These are phyloP conservation scores for Phyllosticta capitalensis DNA, from an alignment of 2,329 filamentous ascomycete species.

Conservation along the genomic window DNA sequence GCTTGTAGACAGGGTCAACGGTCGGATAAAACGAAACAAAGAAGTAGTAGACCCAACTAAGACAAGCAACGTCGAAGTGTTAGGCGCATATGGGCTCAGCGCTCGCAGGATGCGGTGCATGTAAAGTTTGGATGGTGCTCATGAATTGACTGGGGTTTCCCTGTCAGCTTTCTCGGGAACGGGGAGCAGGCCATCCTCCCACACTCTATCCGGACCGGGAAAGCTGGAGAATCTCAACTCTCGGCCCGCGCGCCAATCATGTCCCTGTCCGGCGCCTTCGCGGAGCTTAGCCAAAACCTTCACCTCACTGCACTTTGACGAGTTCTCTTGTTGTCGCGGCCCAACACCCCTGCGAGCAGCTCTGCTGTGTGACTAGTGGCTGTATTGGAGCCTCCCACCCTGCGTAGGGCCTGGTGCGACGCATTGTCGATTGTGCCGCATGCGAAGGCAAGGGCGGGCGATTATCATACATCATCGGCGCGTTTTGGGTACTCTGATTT, in stretches of 20 bases:
- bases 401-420: background rate
- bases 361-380: background rate
- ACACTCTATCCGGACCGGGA: background rate
- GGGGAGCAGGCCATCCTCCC: background rate
- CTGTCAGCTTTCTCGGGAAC: background rate
- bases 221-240: background rate
- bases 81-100: background rate
- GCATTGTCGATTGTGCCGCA: background rate
- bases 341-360: background rate
- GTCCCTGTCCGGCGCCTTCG: background rate
- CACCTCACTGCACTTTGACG: background rate
- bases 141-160: background rate
- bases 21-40: background rate
- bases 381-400: background rate
- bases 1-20: background rate
- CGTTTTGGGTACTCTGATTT: background rate
- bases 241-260: background rate
- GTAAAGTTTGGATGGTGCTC: background rate
- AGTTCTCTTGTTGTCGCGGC: background rate
- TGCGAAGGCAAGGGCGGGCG: background rate
- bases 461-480: background rate
- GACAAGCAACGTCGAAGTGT: background rate
- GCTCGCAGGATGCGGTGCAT: background rate
- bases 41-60: background rate
- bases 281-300: background rate